A percentile compares a stretch with the other conserved stretches of the same genome.
Conservation (phyloP, 352 stramenopile species). For the Phytophthora rubi region DNA sequence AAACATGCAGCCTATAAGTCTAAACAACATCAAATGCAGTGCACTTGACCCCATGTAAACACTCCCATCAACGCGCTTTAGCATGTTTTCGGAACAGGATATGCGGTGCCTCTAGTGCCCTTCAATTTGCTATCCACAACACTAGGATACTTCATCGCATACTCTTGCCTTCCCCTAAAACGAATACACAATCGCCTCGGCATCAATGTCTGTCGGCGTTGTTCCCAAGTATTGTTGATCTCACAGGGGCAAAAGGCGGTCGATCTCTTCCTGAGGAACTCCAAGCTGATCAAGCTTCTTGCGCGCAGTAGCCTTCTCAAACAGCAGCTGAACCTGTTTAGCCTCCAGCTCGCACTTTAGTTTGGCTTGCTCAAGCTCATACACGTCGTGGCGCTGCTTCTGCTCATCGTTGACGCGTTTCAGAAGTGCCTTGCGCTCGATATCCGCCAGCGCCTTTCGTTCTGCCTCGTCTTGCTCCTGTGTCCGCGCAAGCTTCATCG, state of each 20-base stretch:
- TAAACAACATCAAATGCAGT: neutral
- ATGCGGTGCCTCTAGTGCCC: neutral
- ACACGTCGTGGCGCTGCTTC: constrained; percentile 36
- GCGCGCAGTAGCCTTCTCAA: constrained; percentile 51
- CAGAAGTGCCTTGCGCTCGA: constrained; percentile 34
- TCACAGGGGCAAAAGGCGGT: constrained; percentile 50
- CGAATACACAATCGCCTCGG: constrained; percentile 4
- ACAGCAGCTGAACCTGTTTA: constrained; percentile 49
- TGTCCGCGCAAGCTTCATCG: constrained; percentile 19
- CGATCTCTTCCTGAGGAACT: constrained; percentile 45
- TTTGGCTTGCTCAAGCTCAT: constrained; percentile 34
- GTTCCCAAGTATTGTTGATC: neutral
- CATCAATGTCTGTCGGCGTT: neutral
- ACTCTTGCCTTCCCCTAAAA: neutral
- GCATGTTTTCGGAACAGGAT: neutral
- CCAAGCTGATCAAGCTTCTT: constrained; percentile 56
- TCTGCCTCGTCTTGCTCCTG: constrained; percentile 13
- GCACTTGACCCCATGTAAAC: neutral
- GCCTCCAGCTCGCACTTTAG: constrained; percentile 37
- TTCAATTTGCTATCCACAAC: neutral
- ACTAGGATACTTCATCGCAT: neutral
- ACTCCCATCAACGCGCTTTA: no score
- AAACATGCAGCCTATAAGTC: constrained; percentile 4
- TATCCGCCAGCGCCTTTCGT: constrained; percentile 11
- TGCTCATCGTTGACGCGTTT: constrained; percentile 40